Evolutionary conservation across 208 protist genomes (phyloP), one percentile per base, ranked within the genome.

Genomic region (Borovskyia barvae): DNA sequence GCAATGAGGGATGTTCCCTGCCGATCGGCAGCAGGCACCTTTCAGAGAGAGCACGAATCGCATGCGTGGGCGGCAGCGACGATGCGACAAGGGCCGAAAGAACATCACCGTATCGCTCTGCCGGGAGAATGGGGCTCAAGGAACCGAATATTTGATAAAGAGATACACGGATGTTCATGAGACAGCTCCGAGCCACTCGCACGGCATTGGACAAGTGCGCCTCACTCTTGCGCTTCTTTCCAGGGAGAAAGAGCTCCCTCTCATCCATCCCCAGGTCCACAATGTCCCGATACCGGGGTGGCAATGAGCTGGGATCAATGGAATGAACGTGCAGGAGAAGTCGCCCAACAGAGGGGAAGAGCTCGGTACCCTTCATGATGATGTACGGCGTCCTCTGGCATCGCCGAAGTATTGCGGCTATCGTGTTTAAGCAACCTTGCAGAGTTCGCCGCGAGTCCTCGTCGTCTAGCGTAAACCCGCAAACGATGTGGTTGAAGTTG

Each of bases 91-190:
- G 33, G 24, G 46, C 68, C 19, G 74, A 35, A 30, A 92, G 61
- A 45, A 89, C 66, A 9, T 56, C 64, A 6, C 39, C 54, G 51
- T 88, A 71, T 12, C 63, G 47, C 36, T 75, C 75, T 1, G 57
- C 66, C 17, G 80, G 74, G 36, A 89, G 37, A 50, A 85, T 79
- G 5, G 71, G 49, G 39, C 75, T 70, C 28, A 93, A 47, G 4
- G 66, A 33, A 8, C 80, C 86, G 32, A 90, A 71, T 1, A 90
- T 46, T 35, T 94, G 82, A 49, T 94, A 94, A 14, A 91, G 17
- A 24, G 70, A 41, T 15, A 82, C 43, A 8, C 87, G 87, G 2
- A 90, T 68, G 48, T 70, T 72, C 55, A 72, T 57, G 3, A 94
- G 66, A 9, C 47, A 32, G 4, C 48, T 26, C 29, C 82, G 71